Evolutionary conservation across 2,329 filamentous ascomycete genomes (phyloP).

Genomic region (Hypoxylon sp.): DNA sequence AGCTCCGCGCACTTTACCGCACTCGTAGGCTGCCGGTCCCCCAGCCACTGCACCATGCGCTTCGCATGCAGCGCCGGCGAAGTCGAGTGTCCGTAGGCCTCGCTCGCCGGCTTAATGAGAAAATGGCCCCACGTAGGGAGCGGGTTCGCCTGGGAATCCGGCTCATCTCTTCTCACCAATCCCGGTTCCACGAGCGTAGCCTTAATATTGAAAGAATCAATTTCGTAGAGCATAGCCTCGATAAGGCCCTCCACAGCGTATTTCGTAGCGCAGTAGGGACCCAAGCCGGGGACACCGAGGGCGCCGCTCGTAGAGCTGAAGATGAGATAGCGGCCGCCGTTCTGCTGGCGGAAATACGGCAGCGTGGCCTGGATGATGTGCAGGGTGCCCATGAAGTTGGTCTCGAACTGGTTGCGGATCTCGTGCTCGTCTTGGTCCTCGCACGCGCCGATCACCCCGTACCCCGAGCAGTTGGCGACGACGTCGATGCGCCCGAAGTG

Average conservation of each 20-base stretch:
- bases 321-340: constrained; percentile 87
- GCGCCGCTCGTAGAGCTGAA: constrained; percentile 95
- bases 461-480: constrained; percentile 93
- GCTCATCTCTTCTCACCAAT: constrained; percentile 88
- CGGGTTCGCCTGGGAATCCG: constrained; percentile 66
- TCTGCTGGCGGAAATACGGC: constrained; percentile 86
- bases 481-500: constrained; percentile 88
- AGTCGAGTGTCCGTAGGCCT: constrained; percentile 82
- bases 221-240: constrained; percentile 96
- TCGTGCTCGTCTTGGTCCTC: constrained; percentile 98
- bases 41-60: constrained; percentile 94
- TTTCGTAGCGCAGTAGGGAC: constrained; percentile 96
- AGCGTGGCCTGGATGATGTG: constrained; percentile 93
- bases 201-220: constrained; percentile 92
- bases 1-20: constrained; percentile 93
- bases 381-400: constrained; percentile 95
- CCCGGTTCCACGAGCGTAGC: constrained; percentile 94
- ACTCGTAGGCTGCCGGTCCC: constrained; percentile 91
- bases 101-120: constrained; percentile 86
- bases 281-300: constrained; percentile 91
- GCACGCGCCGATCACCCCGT: constrained; percentile 94
- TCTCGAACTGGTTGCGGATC: constrained; percentile 95
- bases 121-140: constrained; percentile 93
- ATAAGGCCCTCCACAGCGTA: constrained; percentile 97
- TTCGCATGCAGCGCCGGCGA: constrained; percentile 90